A percentile compares a stretch with the other conserved stretches of the same genome.
Evolutionary conservation across 129 eudicot genomes (phyloP).

Genomic region (Lactuca saligna): DNA sequence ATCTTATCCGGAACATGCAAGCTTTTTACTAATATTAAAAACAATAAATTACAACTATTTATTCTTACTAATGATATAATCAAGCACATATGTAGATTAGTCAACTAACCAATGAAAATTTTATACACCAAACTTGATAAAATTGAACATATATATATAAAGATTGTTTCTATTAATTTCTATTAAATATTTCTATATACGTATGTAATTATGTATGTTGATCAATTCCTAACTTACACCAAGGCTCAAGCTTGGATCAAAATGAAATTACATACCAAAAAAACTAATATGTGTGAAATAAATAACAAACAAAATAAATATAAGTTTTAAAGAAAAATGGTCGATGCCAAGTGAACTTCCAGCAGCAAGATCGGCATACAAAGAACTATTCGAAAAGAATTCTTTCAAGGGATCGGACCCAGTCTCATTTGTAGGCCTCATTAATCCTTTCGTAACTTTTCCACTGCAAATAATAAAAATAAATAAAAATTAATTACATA

Average conservation of each 20-base stretch:
- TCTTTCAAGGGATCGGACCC: constrained; percentile 37
- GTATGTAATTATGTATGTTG: neutral
- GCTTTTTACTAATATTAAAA: neutral
- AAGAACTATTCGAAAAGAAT: constrained; percentile 59
- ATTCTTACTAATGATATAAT: neutral
- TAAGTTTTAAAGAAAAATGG: constrained; percentile 11
- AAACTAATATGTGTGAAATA: neutral
- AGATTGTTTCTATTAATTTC: neutral
- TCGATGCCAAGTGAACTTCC: constrained; percentile 33
- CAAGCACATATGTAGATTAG: neutral
- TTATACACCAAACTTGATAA: neutral
- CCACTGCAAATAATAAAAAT: constrained; percentile 33
- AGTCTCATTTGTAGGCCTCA: constrained; percentile 26
- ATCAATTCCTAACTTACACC: constrained; percentile 10
- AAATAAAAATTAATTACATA: neutral
- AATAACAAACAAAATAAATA: neutral
- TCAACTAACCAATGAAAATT: neutral
- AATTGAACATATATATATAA: neutral
- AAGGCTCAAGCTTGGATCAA: neutral
- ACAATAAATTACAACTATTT: neutral
- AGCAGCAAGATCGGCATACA: constrained; percentile 59
- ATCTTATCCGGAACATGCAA: neutral
- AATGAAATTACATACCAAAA: constrained; percentile 3
- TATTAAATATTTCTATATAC: neutral
- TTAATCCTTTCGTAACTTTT: constrained; percentile 34